Percentiles rank a stretch among this genome's conserved stretches.
phyloP scores from a whole-genome alignment of 169 alveolate species.

The Cryptosporidium baileyi region DNA sequence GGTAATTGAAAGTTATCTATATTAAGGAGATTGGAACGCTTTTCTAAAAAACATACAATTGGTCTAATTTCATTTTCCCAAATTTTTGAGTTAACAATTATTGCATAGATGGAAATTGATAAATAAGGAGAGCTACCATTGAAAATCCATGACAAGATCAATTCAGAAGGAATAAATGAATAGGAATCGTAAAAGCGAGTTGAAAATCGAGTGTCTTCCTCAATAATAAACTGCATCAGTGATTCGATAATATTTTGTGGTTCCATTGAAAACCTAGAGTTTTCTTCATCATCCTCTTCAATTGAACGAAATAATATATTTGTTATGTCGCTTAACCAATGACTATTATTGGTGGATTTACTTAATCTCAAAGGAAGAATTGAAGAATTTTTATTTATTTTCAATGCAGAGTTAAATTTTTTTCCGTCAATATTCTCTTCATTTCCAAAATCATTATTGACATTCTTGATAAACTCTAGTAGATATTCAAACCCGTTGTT shows the following conservation, averaged over 20 bases:
- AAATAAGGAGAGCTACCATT: constrained; percentile 63
- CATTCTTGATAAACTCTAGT: not conserved
- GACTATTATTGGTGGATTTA: constrained; percentile 6
- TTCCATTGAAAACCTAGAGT: not conserved
- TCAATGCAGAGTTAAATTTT: not conserved
- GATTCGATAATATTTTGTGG: constrained; percentile 46
- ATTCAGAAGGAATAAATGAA: constrained; percentile 18
- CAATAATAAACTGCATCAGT: constrained; percentile 4
- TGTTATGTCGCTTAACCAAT: constrained; percentile 60
- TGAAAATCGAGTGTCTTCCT: constrained; percentile 17
- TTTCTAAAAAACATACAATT: not conserved
- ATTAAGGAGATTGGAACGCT: too few species aligned
- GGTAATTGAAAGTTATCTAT: not conserved
- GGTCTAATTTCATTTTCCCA: not conserved
- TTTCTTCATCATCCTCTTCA: constrained; percentile 68
- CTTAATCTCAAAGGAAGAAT: too few species aligned
- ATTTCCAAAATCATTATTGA: not conserved
- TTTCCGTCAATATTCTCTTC: not conserved
- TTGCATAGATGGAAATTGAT: constrained; percentile 30
- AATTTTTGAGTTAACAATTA: not conserved
- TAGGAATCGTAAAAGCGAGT: not conserved
- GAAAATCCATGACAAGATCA: constrained; percentile 39
- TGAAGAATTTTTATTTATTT: not conserved
- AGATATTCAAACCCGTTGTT: constrained; percentile 31
- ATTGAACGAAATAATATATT: constrained; percentile 53